Evolutionary conservation across 805 yeast species (phyloP), one percentile per base, ranked within the genome.

Genomic region (Saccharomycopsis guyanensis): DNA sequence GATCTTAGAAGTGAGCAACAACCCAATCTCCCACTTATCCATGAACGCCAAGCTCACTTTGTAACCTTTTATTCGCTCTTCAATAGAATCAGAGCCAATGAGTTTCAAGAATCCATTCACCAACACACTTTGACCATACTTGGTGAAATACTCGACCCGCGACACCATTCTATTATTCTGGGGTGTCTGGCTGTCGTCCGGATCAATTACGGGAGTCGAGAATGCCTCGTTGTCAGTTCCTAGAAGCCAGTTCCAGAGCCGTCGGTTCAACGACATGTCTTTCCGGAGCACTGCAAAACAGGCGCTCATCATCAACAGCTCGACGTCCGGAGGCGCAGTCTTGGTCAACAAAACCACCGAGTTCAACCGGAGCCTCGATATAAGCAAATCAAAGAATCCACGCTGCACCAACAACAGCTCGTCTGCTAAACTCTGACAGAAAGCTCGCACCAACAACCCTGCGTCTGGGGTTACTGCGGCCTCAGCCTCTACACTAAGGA

Each of bases 21-120:
- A 77, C 10, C 96, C 94, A 36, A 93, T 80, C 62, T 93, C 98
- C 97, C 97, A 93, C 51, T 87, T 76, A 58, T 93, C 97, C 80
- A 89, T 76, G 3, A 89, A 70, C 0, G 93, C 77, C 3, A 81
- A 65, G 1, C 86, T 72, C 4, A 91, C 80, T 42, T 72, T 76
- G 56, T 78, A 78, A 0, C 84, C 79, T 19, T 69, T 73, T 1
- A 76, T 64, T 24, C 66, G 66, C 46, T 62, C 70, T 13, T 53
- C 62, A 32, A 53, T 56, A 20, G 29, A 16, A 8, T 29, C 16
- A 8, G 49, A 43, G 23, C 53, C 45, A 2, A 83, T 62, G 49
- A 75, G 60, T 4, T 68, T 68, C 32, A 75, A 60, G 10, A 93
- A 59, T 0, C 88, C 87, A 2, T 63, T 55, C 0, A 70, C 56